Conservation (phyloP, 1,284 basidiomycete genomes). For the Golubevia pallescens region DNA sequence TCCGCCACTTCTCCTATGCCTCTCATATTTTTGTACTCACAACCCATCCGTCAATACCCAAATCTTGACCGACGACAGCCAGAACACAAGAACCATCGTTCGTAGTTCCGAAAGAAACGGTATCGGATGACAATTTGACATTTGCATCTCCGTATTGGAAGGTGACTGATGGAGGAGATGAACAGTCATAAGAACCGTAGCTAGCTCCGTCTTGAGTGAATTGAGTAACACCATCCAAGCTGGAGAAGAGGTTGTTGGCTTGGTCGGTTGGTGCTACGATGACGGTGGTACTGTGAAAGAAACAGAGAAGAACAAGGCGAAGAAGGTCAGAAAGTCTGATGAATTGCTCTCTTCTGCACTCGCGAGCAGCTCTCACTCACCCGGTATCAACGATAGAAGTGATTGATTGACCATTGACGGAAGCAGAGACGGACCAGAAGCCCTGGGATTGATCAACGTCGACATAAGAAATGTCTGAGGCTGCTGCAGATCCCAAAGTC, state of each 20-base stretch:
- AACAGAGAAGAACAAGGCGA: too few relatives aligned
- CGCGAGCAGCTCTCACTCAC: background rate
- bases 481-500: slow-evolving; percentile 32
- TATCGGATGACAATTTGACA: background rate
- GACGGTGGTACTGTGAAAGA: background rate
- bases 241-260: slow-evolving; percentile 4
- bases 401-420: slow-evolving; percentile 38
- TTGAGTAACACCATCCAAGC: background rate
- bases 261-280: slow-evolving; percentile 3
- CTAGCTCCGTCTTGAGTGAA: slow-evolving; percentile 1
- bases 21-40: background rate
- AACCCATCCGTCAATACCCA: background rate
- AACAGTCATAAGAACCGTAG: slow-evolving; percentile 6
- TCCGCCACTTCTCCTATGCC: background rate
- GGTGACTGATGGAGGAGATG: slow-evolving; percentile 3
- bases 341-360: too few relatives aligned
- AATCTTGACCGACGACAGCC: slow-evolving; percentile 3
- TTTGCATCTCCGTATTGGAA: background rate
- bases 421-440: slow-evolving; percentile 45
- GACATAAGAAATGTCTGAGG: slow-evolving; percentile 41
- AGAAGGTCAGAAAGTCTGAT: too few relatives aligned
- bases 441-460: slow-evolving; percentile 39
- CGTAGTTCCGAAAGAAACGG: background rate
- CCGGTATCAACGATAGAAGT: slow-evolving; percentile 51
- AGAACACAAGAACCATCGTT: background rate